Base-by-base conservation (phyloP, 1,284 basidiomycete species). In the Ceratobasidium papillatum region DNA sequence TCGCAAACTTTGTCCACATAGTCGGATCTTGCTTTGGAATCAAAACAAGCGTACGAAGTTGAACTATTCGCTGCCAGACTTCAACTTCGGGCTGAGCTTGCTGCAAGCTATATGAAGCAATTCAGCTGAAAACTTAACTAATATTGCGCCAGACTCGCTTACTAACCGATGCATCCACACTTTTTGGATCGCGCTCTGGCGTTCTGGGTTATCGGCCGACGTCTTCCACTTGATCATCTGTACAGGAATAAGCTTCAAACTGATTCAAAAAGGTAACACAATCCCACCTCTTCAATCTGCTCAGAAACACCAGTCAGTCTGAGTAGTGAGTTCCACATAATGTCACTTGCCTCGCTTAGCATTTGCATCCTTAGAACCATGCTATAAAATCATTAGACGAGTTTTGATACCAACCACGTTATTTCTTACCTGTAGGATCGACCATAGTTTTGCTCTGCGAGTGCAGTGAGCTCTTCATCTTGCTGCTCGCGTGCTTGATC, bases 41-140 rank as follows among this genome's bases (percentile, higher is more conserved):
- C 41, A 99, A 86, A 25, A 99, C 96, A 59, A 99, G 87, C 0
- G 96, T 95, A 74, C 98, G 90, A 45, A 99, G 95, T 84, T 99
- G 97, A 19, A 99, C 85, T 62, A 99, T 95, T 30, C 97, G 91
- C 83, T 99, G 97, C 97, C 97, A 99, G 3, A 98, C 96, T 82
- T 99, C 97, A n/a, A 99, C 98, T 78, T 99, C 98, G 17, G 95
- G 94, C 81, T 99, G 96, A 82, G 97, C 98, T 1, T 96, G 98
- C 84, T 95, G 93, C 49, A 99, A 83, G 75, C 94, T 95, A 78
- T 19, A n/a, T 30, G 17, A 32, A 19, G 4, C 19, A n/a, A 34
- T 22, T 32, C 14, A 7, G 5, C 45, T 27, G 59, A 41, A 22
- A 36, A 36, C 4, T 1, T n/a, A 36, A 32, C 32, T 41, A 8